A percentile compares a stretch with the other conserved stretches of the same genome.
Evolutionary conservation across 495 filamentous ascomycete genomes (phyloP).

Genomic region (Penicillium diatomitis): DNA sequence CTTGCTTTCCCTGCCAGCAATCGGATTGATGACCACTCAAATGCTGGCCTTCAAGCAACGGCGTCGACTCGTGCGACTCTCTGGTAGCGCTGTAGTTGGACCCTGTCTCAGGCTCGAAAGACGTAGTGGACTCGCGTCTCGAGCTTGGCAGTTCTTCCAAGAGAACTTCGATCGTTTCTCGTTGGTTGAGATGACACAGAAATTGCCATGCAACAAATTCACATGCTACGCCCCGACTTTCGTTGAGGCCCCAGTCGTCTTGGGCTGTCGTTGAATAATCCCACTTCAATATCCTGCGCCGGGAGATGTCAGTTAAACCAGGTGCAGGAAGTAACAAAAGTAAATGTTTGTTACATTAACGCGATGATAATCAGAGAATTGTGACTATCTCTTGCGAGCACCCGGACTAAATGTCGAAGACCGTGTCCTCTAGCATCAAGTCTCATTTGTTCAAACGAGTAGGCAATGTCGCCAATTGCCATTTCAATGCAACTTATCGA

Average conservation of each 20-base stretch:
- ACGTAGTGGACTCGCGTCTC: conserved; percentile 8
- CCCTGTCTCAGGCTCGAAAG: conserved; percentile 21
- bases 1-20: conserved; percentile 3
- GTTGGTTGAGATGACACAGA: conserved; percentile 65
- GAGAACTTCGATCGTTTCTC: conserved; percentile 74
- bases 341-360: conserved; percentile 52
- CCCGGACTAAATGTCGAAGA: conserved; percentile 55
- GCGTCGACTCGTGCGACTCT: conserved; percentile 18
- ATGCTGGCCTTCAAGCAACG: conserved; percentile 20
- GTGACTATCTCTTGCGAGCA: conserved; percentile 54
- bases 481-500: conserved; percentile 36
- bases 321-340: neutral
- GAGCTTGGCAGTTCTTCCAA: conserved; percentile 62
- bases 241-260: conserved; percentile 64
- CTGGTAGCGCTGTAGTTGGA: conserved; percentile 5
- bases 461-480: conserved; percentile 52
- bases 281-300: conserved; percentile 67
- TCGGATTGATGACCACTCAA: conserved; percentile 14
- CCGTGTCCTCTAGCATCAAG: conserved; percentile 54
- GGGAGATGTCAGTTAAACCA: neutral
- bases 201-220: conserved; percentile 92
- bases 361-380: conserved; percentile 71
- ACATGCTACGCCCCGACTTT: conserved; percentile 73
- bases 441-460: conserved; percentile 73
- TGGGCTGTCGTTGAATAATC: conserved; percentile 51